Evolutionary conservation across 2,329 filamentous ascomycete species (phyloP), one percentile per base, ranked within the genome.

Genomic region (Trichoderma sp.): DNA sequence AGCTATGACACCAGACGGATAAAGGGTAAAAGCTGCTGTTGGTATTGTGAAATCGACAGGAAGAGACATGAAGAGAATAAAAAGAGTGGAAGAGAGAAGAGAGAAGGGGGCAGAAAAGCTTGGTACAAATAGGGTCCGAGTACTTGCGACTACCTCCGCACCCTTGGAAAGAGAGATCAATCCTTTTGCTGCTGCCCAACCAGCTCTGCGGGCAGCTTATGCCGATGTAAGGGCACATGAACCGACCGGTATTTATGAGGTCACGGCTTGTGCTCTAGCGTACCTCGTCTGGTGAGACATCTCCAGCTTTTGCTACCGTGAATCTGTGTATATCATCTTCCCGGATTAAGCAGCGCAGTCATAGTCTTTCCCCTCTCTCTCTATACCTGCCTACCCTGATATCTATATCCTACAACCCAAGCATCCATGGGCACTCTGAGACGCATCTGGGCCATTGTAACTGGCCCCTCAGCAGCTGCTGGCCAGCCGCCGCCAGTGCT

Each of bases 161-260:
- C 21, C 29, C 7, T 13, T 10, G 53, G 64, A 67, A 59, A 16
- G 64, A 56, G 33, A 19, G 29, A 43, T 1, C 27, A 19, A 43
- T 1, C 27, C 37, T 67, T 37, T 21, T 67, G 16, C 64, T 52
- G 64, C 64, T 57, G 64, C 64, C 64, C 64, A 67, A 59, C 55
- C 53, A 40, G 55, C 40, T 59, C 37, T 67, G 31, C 52, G 6
- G 31, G 14, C 57, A 43, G 57, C 53, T n/a, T 56, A 37, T 33
- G 27, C 19, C 21, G 47, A 29, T 6, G 21, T 11, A 5, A 49
- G 21, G n/a, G n/a, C 4, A 13, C 47, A 21, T 49, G 11, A 13
- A 49, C 47, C 21, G 13, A 24, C 47, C 47, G 13, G 11, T 11
- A 49, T 24, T 49, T 0, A 49, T 13, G 47, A 49, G 47, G 47